Evolutionary conservation across 768 basidiomycete species (phyloP), one percentile per base, ranked within the genome.

Genomic region (Ephemerocybe angulata): DNA sequence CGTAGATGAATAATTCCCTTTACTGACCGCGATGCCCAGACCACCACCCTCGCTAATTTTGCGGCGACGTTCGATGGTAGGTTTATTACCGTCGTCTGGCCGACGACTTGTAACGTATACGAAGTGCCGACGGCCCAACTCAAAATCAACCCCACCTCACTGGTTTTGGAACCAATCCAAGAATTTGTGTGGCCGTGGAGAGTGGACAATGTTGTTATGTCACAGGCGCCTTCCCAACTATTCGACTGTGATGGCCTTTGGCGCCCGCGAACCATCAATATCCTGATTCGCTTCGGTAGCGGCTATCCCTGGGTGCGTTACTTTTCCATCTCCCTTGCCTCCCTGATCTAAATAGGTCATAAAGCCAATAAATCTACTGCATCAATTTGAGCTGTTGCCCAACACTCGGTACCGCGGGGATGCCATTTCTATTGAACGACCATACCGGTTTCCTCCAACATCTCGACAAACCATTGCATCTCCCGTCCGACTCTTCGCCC

Each of bases 301-400:
- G 72, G 70, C 51, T 81, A 78, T 56, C 85, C 85, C 2, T 87
- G 86, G 75, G 76, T 76, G 48, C 54, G 70, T 60, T 7, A 22
- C 35, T 27, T 8, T 15, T 43, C 24, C 21, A 25, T 24, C 13
- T 25, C 25, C 42, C 7, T 13, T 13, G 21, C 6, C 42, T 4
- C 19, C 42, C 8, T 8, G 25, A 44, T 24, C 25, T 21, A 17
- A 22, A 17, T 17, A 22, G 8, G 33, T 35, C 8, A 35, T 35
- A 17, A 50, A 74, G 86, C 84, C 86, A 0, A 77, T 83, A 57
- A 87, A 89, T 65, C 67, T 83, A 24, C 72, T 88, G n/a, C 84
- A 87, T 59, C 81, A 84, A 64, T 86, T 78, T 62, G 63, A 75
- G 30, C 71, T 89, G 15, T 64, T 63, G 1, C 76, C 79, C 0